phyloP scores from a whole-genome alignment of 768 basidiomycete species.

The Phlebiopsis gigantea region DNA sequence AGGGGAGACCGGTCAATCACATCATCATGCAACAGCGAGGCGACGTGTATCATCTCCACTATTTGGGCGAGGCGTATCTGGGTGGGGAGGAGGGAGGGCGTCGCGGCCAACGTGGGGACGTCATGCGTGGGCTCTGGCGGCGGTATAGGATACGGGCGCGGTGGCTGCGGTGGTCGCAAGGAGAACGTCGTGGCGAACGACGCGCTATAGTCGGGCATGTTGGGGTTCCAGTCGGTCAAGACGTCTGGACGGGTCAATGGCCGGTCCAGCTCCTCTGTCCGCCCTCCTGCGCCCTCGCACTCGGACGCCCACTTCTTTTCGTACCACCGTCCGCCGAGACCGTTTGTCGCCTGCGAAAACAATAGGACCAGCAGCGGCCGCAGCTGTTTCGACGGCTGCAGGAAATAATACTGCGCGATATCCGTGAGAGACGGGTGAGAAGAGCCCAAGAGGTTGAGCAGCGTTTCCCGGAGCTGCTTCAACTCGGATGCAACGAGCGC shows the following conservation, averaged over 20 bases:
- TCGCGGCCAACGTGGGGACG: conserved; percentile 28
- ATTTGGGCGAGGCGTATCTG: conserved; percentile 93
- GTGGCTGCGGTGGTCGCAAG: conserved; percentile 35
- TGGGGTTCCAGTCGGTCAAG: conserved; percentile 88
- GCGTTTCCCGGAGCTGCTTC: conserved; percentile 57
- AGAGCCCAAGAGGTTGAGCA: conserved; percentile 77
- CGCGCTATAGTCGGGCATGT: conserved; percentile 70
- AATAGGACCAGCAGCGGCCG: conserved; percentile 87
- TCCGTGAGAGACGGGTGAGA: conserved; percentile 85
- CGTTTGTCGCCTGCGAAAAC: conserved; percentile 90
- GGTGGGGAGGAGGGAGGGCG: conserved; percentile 62
- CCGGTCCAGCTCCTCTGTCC: conserved; percentile 61
- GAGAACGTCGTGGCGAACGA: conserved; percentile 53
- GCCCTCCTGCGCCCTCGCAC: conserved; percentile 49
- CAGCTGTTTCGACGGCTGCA: conserved; percentile 84
- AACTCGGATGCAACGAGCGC: conserved; percentile 71
- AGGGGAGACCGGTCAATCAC: conserved; percentile 74
- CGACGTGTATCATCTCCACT: conserved; percentile 97
- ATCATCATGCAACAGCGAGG: conserved; percentile 88
- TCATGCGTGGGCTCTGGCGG: conserved; percentile 12
- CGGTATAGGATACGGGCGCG: conserved; percentile 30
- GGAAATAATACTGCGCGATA: conserved; percentile 90
- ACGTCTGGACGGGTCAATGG: conserved; percentile 78
- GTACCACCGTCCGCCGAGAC: conserved; percentile 65
- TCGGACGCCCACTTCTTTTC: conserved; percentile 55